phyloP scores from a whole-genome alignment of 106 monocot species.

The Apostasia shenzhenica region DNA sequence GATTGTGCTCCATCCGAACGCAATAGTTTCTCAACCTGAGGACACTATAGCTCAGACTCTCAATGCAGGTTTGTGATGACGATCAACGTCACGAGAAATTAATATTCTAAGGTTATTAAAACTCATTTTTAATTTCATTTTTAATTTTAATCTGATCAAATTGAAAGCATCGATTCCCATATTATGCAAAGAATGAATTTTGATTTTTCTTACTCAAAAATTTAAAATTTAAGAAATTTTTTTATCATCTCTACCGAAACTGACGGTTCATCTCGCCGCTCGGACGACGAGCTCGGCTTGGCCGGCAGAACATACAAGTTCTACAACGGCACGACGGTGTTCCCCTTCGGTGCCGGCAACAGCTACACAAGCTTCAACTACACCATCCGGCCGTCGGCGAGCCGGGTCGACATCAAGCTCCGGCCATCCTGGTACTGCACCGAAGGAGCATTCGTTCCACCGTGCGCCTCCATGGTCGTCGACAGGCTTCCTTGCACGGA shows the following conservation, averaged over 20 bases:
- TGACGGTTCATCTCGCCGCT: background rate
- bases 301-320: constrained; percentile 19
- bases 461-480: background rate
- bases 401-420: background rate
- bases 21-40: background rate
- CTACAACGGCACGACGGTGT: constrained; percentile 10
- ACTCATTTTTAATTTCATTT: too few relatives aligned
- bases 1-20: too few relatives aligned
- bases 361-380: constrained; percentile 16
- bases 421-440: background rate
- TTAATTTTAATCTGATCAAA: too few relatives aligned
- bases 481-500: background rate
- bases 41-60: constrained; percentile 25
- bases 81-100: too few relatives aligned
- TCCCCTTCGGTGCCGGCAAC: constrained; percentile 6
- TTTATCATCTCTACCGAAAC: background rate
- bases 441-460: background rate
- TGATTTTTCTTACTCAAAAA: too few relatives aligned
- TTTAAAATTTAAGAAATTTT: too few relatives aligned
- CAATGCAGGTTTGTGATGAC: constrained; percentile 13
- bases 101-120: too few relatives aligned
- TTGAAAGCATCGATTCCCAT: too few relatives aligned
- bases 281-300: constrained; percentile 7
- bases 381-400: background rate
- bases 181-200: too few relatives aligned